Conservation (phyloP, 441 rosid species). For the Populus hybrid region DNA sequence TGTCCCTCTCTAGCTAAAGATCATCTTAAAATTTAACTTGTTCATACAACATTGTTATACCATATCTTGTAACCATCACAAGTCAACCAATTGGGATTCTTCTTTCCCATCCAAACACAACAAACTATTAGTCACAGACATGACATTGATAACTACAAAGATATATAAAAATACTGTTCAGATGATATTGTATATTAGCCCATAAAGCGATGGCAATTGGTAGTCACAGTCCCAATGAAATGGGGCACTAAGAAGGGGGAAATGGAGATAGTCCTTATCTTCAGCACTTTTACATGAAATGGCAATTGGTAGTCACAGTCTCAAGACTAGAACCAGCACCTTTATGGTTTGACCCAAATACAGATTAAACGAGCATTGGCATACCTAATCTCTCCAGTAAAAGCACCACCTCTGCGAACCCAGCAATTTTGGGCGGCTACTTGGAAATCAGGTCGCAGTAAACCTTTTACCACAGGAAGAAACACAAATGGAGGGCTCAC, state of each 20-base stretch:
- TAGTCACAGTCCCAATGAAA: background rate
- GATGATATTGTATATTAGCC: background rate
- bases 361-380: constrained; percentile 2
- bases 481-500: constrained; percentile 76
- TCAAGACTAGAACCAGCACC: background rate
- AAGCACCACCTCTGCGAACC: constrained; percentile 76
- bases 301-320: background rate
- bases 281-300: background rate
- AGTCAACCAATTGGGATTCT: background rate
- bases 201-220: background rate
- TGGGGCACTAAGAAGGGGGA: background rate
- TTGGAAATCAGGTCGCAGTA: constrained; percentile 53
- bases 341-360: background rate
- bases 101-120: background rate
- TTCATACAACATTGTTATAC: background rate
- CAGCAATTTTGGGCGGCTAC: constrained; percentile 79
- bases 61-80: background rate
- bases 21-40: background rate
- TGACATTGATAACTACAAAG: background rate
- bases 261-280: background rate
- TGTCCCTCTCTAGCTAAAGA: background rate
- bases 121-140: background rate
- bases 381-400: constrained; percentile 69
- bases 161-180: background rate
- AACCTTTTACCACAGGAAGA: constrained; percentile 46